Evolutionary conservation across 2,329 filamentous ascomycete genomes (phyloP).

Genomic region (Talaromyces pinophilus): DNA sequence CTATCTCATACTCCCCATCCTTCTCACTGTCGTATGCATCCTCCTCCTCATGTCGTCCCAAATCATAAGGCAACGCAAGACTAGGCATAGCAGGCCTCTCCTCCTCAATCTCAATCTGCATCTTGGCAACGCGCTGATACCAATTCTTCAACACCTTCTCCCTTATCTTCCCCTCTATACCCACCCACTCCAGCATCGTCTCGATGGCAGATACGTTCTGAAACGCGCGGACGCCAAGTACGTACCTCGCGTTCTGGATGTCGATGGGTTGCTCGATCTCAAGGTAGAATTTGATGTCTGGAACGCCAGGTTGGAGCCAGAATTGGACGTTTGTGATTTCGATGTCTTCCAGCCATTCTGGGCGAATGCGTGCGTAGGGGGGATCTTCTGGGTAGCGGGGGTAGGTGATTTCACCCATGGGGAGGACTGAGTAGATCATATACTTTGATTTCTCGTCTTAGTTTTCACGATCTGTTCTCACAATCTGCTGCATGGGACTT

Average conservation of each 20-base stretch:
- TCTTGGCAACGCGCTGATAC: background rate
- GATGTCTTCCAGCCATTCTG: background rate
- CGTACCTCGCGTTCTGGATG: constrained; percentile 2
- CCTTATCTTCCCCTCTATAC: background rate
- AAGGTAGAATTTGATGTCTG: constrained; percentile 16
- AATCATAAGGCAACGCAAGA: background rate
- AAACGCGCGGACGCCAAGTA: constrained; percentile 1
- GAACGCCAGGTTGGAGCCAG: background rate
- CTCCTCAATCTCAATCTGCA: background rate
- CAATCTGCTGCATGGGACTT: background rate
- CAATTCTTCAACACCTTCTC: background rate
- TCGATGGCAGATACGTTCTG: background rate
- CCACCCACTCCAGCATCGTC: background rate
- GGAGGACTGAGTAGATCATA: background rate
- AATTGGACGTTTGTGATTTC: background rate
- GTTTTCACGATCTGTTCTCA: background rate
- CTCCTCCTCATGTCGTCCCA: background rate
- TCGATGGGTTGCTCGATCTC: background rate
- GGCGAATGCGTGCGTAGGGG: background rate
- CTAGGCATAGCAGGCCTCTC: background rate
- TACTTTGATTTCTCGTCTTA: background rate
- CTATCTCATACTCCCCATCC: background rate
- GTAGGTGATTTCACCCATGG: background rate
- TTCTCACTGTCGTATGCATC: background rate
- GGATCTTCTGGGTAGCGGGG: constrained; percentile 2